Conservation (phyloP, 441 rosid species). For the Adansonia gregorii region DNA sequence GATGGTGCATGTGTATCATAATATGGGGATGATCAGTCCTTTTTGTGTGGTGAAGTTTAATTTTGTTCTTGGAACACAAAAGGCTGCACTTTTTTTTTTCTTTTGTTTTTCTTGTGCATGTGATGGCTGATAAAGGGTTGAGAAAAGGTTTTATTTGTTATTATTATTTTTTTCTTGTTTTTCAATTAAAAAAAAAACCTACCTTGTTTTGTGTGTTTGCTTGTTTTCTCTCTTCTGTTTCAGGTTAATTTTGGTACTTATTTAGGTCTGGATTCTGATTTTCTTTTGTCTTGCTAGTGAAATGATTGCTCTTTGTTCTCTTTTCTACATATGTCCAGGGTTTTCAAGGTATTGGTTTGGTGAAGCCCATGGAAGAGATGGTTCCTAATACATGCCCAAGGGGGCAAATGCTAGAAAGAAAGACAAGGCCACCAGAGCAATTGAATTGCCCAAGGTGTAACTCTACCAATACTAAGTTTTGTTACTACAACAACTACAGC, state of each 20-base stretch:
- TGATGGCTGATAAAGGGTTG: constrained; percentile 31
- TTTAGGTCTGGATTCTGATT: not conserved
- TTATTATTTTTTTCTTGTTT: constrained; percentile 7
- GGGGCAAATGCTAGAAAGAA: constrained; percentile 53
- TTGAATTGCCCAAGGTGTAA: constrained; percentile 86
- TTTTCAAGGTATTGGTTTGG: constrained; percentile 54
- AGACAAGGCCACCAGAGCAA: constrained; percentile 75
- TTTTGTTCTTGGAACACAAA: constrained; percentile 36
- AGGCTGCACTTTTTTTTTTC: constrained; percentile 31
- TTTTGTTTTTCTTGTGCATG: constrained; percentile 29
- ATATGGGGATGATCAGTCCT: constrained; percentile 23
- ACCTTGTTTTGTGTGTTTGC: constrained; percentile 6
- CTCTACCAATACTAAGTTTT: constrained; percentile 84
- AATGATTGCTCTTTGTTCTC: not conserved
- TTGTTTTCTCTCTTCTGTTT: constrained; percentile 17
- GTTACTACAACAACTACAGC: constrained; percentile 91
- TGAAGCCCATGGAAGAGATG: constrained; percentile 69
- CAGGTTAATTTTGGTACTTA: constrained; percentile 5
- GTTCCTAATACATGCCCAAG: constrained; percentile 45
- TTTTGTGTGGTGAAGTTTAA: constrained; percentile 32
- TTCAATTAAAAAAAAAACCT: not conserved
- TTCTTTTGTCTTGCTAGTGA: constrained; percentile 18
- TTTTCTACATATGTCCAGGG: constrained; percentile 41
- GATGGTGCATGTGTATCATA: constrained; percentile 23
- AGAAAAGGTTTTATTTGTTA: constrained; percentile 49